A percentile compares a stretch with the other conserved stretches of the same genome.
phyloP scores from a whole-genome alignment of 2,329 filamentous ascomycete species.

The Ophiostoma australiae region DNA sequence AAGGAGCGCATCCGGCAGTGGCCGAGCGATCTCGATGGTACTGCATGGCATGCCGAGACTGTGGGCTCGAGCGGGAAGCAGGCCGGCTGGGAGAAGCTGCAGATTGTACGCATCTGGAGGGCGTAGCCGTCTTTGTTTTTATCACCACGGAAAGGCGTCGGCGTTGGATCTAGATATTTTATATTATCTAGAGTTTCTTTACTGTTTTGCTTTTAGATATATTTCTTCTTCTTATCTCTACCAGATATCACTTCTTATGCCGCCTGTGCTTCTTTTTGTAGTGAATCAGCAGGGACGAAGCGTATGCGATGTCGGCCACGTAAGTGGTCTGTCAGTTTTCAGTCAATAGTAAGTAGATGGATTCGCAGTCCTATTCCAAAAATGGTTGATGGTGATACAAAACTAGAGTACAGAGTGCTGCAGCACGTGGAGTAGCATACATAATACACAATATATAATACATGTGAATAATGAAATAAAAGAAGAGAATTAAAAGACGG shows the following conservation, averaged over 20 bases:
- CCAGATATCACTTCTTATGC: not conserved
- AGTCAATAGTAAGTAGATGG: too few relatives aligned
- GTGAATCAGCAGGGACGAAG: not conserved
- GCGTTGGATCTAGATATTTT: conserved; percentile 2
- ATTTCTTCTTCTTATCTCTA: not conserved
- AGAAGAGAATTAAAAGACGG: too few relatives aligned
- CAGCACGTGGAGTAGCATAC: too few relatives aligned
- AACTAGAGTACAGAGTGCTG: too few relatives aligned
- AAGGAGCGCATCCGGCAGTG: conserved; percentile 32
- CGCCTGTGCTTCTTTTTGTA: not conserved
- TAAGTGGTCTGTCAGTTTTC: too few relatives aligned
- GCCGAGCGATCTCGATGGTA: conserved; percentile 24
- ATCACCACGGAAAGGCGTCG: not conserved
- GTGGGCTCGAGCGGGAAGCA: conserved; percentile 79
- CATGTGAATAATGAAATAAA: too few relatives aligned
- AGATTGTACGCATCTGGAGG: conserved; percentile 81
- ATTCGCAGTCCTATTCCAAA: too few relatives aligned
- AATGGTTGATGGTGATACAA: too few relatives aligned
- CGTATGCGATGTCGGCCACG: conserved; percentile 37
- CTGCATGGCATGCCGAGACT: conserved; percentile 67
- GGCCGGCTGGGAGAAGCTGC: conserved; percentile 91
- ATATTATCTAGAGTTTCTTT: not conserved
- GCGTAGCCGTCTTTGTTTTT: conserved; percentile 29
- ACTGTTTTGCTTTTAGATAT: not conserved
- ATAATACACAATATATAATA: too few relatives aligned